Conservation (phyloP, 176 grass and related monocot species). For the Musa acuminata region DNA sequence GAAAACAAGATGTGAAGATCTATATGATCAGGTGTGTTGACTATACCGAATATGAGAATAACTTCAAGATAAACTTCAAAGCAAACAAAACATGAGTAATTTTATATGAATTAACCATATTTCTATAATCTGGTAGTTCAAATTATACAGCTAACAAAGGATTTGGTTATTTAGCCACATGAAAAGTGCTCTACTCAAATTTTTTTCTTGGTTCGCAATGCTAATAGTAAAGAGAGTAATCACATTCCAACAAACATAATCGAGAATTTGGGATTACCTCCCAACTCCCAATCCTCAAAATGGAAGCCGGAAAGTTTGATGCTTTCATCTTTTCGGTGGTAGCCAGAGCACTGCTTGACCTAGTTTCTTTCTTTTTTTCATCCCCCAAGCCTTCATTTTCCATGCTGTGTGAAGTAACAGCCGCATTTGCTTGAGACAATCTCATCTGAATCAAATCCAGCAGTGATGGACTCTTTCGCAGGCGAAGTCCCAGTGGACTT, state of each 20-base stretch:
- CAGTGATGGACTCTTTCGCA: constrained; percentile 60
- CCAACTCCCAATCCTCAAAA: constrained; percentile 76
- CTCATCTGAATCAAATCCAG: constrained; percentile 53
- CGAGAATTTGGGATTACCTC: constrained; percentile 36
- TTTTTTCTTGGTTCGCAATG: neutral
- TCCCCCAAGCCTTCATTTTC: constrained; percentile 12
- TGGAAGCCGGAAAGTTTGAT: constrained; percentile 64
- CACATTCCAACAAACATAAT: neutral
- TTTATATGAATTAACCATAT: too few relatives aligned
- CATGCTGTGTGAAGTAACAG: constrained; percentile 12
- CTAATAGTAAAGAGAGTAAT: neutral
- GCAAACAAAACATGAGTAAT: too few relatives aligned
- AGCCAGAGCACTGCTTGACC: constrained; percentile 8
- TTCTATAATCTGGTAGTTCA: too few relatives aligned
- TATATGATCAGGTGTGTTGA: too few relatives aligned
- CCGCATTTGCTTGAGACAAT: constrained; percentile 34
- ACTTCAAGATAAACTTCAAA: too few relatives aligned
- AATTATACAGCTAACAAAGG: neutral
- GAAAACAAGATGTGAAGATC: too few relatives aligned
- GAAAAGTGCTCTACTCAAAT: neutral
- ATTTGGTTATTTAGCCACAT: neutral
- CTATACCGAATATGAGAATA: too few relatives aligned
- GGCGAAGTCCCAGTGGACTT: constrained; percentile 50
- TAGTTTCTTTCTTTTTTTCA: constrained; percentile 32
- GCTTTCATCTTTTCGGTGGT: constrained; percentile 56